Conservation (phyloP, 2,329 filamentous ascomycete genomes). For the Fusarium paranaense region DNA sequence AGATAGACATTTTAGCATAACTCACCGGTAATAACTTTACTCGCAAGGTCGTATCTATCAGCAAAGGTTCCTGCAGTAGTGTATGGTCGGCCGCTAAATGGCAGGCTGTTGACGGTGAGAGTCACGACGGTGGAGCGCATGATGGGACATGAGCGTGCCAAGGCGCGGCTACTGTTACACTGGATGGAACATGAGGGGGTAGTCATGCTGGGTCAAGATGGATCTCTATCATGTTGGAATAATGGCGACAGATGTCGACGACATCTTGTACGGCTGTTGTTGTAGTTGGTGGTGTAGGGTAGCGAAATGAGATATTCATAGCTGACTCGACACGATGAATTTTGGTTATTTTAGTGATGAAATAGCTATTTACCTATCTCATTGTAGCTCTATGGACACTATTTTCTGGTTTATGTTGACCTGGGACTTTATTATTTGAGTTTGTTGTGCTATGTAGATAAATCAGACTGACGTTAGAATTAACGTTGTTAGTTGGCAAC, state of each 20-base stretch:
- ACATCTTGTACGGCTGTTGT: not conserved
- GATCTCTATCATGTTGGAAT: not conserved
- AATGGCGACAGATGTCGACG: not conserved
- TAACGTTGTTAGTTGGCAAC: not conserved
- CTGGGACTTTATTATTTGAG: not conserved
- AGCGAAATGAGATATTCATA: not conserved
- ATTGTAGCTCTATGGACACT: too few relatives aligned
- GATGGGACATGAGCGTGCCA: constrained; percentile 19
- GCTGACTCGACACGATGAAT: not conserved
- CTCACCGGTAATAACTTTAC: not conserved
- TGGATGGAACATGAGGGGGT: not conserved
- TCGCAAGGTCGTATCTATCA: not conserved
- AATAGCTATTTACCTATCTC: not conserved
- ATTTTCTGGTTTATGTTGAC: too few relatives aligned
- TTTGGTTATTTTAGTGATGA: not conserved
- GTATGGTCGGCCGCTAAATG: not conserved
- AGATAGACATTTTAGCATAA: not conserved
- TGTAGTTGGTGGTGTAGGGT: not conserved
- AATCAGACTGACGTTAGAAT: not conserved
- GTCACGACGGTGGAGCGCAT: constrained; percentile 10
- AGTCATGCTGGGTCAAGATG: not conserved
- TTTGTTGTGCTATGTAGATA: not conserved
- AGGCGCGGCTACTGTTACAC: constrained; percentile 1
- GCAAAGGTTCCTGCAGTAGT: not conserved
- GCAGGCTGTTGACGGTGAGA: not conserved